phyloP scores from a whole-genome alignment of 2,329 filamentous ascomycete species.

The Diaporthe sp. region DNA sequence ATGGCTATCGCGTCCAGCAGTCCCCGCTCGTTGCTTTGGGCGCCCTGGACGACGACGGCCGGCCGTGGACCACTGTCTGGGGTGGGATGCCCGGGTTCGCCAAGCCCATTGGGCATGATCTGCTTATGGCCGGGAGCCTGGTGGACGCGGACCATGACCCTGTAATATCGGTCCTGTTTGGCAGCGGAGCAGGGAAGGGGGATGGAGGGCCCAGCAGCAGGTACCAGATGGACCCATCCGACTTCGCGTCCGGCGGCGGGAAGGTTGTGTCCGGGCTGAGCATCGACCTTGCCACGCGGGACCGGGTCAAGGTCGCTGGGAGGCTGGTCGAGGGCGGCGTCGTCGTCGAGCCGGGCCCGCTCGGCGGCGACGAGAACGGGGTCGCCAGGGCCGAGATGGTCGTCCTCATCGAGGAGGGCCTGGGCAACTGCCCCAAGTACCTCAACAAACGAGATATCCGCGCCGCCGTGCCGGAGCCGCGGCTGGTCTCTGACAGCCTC shows the following conservation, averaged over 20 bases:
- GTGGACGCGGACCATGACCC: slow-evolving; percentile 78
- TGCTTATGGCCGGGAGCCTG: slow-evolving; percentile 74
- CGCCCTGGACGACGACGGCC: slow-evolving; percentile 73
- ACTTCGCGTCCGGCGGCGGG: slow-evolving; percentile 52
- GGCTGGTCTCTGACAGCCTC: slow-evolving; percentile 52
- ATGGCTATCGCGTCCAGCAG: slow-evolving; percentile 70
- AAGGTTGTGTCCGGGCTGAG: slow-evolving; percentile 67
- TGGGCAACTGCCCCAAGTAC: slow-evolving; percentile 92
- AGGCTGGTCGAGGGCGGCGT: slow-evolving; percentile 76
- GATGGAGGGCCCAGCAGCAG: slow-evolving; percentile 57
- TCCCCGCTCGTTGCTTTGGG: slow-evolving; percentile 82
- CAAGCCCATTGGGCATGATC: slow-evolving; percentile 70
- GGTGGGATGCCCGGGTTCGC: slow-evolving; percentile 81
- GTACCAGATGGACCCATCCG: slow-evolving; percentile 54
- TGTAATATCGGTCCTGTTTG: slow-evolving; percentile 75
- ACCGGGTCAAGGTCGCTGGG: slow-evolving; percentile 81
- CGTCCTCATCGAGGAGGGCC: slow-evolving; percentile 77
- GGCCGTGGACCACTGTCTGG: slow-evolving; percentile 84
- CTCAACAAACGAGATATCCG: slow-evolving; percentile 79
- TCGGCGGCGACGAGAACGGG: slow-evolving; percentile 47
- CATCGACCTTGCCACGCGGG: slow-evolving; percentile 76
- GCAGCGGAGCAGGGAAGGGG: slow-evolving; percentile 45
- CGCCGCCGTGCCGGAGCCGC: slow-evolving; percentile 66
- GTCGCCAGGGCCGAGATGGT: slow-evolving; percentile 66
- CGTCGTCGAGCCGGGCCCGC: slow-evolving; percentile 49